Conservation (phyloP, 257 asterid species). For the Capsicum chinense region DNA sequence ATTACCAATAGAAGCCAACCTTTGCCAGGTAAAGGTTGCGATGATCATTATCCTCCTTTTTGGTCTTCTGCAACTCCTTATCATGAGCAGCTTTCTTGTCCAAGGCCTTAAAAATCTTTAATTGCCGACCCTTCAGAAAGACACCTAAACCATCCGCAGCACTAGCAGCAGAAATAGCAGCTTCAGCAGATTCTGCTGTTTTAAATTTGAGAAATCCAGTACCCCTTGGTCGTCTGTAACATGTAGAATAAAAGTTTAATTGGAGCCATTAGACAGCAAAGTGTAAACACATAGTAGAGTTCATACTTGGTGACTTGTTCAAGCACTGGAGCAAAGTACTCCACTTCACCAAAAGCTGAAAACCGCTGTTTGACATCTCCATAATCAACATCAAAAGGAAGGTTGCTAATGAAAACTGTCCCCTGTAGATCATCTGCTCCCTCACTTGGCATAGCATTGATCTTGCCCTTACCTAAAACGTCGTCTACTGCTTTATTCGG, state of each 20-base stretch:
- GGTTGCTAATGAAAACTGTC: slow-evolving; percentile 80
- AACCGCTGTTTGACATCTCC: slow-evolving; percentile 89
- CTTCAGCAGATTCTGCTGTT: slow-evolving; percentile 64
- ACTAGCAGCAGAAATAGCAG: slow-evolving; percentile 76
- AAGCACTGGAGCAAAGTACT: slow-evolving; percentile 80
- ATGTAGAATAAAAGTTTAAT: slow-evolving; percentile 25
- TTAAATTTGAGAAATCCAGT: slow-evolving; percentile 96
- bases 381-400: slow-evolving; percentile 72
- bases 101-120: slow-evolving; percentile 83
- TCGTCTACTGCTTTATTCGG: slow-evolving; percentile 30
- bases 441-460: slow-evolving; percentile 41
- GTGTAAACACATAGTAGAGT: slow-evolving; percentile 6
- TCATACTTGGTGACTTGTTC: slow-evolving; percentile 85
- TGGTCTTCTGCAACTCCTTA: slow-evolving; percentile 78
- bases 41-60: slow-evolving; percentile 70
- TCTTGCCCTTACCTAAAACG: slow-evolving; percentile 36
- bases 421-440: slow-evolving; percentile 75
- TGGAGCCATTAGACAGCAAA: slow-evolving; percentile 2
- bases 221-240: slow-evolving; percentile 89
- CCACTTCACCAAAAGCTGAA: slow-evolving; percentile 81
- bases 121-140: slow-evolving; percentile 74
- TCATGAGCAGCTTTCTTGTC: slow-evolving; percentile 79
- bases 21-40: slow-evolving; percentile 88
- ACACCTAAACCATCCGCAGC: slow-evolving; percentile 64
- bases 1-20: slow-evolving; percentile 50